Evolutionary conservation across 495 filamentous ascomycete species (phyloP), one percentile per base, ranked within the genome.

Genomic region (Oleoguttula mirabilis): DNA sequence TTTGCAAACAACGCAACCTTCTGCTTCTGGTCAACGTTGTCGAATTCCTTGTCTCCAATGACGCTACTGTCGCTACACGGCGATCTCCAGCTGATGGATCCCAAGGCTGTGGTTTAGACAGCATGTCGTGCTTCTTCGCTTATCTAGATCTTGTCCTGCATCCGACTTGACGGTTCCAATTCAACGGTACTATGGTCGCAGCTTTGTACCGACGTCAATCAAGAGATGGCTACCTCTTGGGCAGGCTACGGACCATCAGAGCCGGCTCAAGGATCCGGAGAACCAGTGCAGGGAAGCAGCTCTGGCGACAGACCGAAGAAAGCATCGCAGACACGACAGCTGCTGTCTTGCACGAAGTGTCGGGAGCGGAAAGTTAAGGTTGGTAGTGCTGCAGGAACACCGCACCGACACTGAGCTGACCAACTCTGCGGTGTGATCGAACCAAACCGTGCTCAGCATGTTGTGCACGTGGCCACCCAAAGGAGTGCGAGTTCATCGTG

Each of bases 391-490:
- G 21, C 16, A 30, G 39, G 17, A 38, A 6, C 32, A 6, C 16
- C 32, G 19, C 8, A 35, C 7, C 6, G 16, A 35, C 7, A 17
- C 23, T n/a, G 20, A 19, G 43, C 33, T 39, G 33, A 39, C 12
- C n/a, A 15, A 10, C 19, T 6, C 6, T 22, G 23, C 49, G 67
- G 66, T 69, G 66, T 48, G 66, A 67, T 57, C 65, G 66, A 16
- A 67, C 60, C 31, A 64, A 66, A 43, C 66, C 66, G 35, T 69
- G 66, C 54, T 60, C 59, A 14, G 63, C 66, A 11, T 69, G 66
- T 39, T 65, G 63, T 32, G 56, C 65, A n/a, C 62, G 66, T 39
- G 65, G 66, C 21, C 56, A 57, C 33, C 63, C 66, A 8, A 66
- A 63, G 33, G 52, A 62, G 35, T 69, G 66, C 47, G 56, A 66